Conservation (phyloP, 108 stramenopile species). For the Discostella pseudostelligera region DNA sequence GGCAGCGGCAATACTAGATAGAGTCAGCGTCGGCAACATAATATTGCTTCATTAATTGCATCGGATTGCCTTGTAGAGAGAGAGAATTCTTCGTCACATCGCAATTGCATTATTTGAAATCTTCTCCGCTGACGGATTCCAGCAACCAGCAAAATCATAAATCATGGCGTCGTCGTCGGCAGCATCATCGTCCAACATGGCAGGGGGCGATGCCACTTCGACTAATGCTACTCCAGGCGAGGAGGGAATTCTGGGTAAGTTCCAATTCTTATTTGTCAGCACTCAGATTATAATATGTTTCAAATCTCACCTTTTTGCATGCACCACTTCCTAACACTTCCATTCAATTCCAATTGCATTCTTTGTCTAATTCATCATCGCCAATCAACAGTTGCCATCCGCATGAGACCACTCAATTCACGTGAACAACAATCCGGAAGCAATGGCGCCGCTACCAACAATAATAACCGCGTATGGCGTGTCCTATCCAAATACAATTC, state of each 20-base stretch:
- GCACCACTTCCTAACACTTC: conserved; percentile 4
- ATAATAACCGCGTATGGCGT: conserved; percentile 68
- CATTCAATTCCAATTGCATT: neutral
- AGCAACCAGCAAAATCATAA: too few species aligned
- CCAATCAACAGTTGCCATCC: conserved; percentile 81
- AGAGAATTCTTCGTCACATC: too few species aligned
- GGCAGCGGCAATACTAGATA: too few species aligned
- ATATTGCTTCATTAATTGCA: too few species aligned
- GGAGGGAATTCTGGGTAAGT: conserved; percentile 31
- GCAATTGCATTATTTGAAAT: too few species aligned
- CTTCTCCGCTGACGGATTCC: too few species aligned
- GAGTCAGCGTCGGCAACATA: too few species aligned
- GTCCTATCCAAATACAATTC: conserved; percentile 78
- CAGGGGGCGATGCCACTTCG: neutral
- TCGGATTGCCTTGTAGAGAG: too few species aligned
- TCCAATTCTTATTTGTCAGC: neutral
- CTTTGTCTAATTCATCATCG: neutral
- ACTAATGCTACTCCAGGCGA: conserved; percentile 16
- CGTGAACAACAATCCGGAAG: conserved; percentile 46
- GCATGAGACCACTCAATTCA: conserved; percentile 90
- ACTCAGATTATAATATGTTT: too few species aligned
- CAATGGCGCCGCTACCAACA: neutral
- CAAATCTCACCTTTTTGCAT: neutral
- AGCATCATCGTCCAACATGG: conserved; percentile 1
- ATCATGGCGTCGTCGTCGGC: too few species aligned